A percentile compares a stretch with the other conserved stretches of the same genome.
Evolutionary conservation across 2,329 filamentous ascomycete genomes (phyloP).

Genomic region (Aureobasidium sp.): DNA sequence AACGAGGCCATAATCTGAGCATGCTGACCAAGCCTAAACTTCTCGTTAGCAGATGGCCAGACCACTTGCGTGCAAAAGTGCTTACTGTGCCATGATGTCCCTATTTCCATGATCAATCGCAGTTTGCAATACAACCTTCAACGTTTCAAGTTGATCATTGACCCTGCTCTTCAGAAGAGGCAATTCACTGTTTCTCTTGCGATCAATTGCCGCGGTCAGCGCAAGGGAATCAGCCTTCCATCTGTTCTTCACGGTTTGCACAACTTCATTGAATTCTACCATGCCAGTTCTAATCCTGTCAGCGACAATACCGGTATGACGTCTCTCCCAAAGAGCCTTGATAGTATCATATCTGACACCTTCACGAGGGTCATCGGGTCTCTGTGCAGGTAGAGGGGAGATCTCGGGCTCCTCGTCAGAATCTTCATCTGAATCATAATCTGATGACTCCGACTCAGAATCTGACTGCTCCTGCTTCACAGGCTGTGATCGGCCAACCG

Average conservation of each 20-base stretch:
- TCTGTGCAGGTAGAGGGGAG: slow-evolving; percentile 44
- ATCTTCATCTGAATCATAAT: slow-evolving; percentile 25
- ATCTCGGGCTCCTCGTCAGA: slow-evolving; percentile 41
- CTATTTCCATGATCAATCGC: slow-evolving; percentile 38
- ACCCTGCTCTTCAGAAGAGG: slow-evolving; percentile 48
- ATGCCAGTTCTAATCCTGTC: slow-evolving; percentile 48
- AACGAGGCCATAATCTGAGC: slow-evolving; percentile 34
- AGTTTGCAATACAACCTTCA: slow-evolving; percentile 42
- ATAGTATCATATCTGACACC: slow-evolving; percentile 51
- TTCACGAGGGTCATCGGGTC: slow-evolving; percentile 44
- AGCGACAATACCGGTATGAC: slow-evolving; percentile 39
- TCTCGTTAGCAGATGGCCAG: not conserved
- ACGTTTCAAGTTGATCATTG: slow-evolving; percentile 46
- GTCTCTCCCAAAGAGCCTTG: slow-evolving; percentile 52
- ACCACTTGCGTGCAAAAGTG: not conserved
- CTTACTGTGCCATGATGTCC: slow-evolving; percentile 36
- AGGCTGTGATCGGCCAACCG: slow-evolving; percentile 4
- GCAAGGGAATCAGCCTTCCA: slow-evolving; percentile 52
- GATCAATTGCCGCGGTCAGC: slow-evolving; percentile 49
- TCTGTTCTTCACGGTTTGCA: slow-evolving; percentile 50
- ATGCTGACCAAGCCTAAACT: slow-evolving; percentile 22
- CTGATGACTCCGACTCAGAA: slow-evolving; percentile 11
- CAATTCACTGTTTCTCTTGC: slow-evolving; percentile 46
- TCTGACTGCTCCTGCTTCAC: slow-evolving; percentile 11
- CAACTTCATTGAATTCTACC: slow-evolving; percentile 49